Conservation (phyloP, 2,329 filamentous ascomycete genomes). For the Penicillium sp. region DNA sequence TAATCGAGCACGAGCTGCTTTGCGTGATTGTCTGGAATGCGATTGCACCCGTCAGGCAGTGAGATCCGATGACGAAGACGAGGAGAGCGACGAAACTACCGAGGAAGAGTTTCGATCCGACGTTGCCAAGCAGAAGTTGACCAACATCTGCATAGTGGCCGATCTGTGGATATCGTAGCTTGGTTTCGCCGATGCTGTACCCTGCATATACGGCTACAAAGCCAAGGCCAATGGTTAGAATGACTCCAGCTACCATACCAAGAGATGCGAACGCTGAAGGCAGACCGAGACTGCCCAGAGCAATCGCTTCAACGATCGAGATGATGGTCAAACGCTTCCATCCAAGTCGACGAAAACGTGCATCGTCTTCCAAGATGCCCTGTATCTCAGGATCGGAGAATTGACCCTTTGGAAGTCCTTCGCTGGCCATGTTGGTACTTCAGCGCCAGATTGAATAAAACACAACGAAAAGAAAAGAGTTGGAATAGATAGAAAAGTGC, state of each 20-base stretch:
- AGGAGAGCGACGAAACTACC: constrained; percentile 8
- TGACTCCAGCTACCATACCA: constrained; percentile 2
- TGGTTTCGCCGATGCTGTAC: constrained; percentile 4
- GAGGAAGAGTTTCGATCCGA: constrained; percentile 7
- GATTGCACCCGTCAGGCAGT: constrained; percentile 6
- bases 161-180: constrained; percentile 6
- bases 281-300: constrained; percentile 5
- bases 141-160: constrained; percentile 9
- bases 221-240: constrained; percentile 1
- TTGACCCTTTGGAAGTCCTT: constrained; percentile 4
- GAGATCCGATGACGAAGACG: constrained; percentile 8
- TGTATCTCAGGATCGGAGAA: constrained; percentile 5
- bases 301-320: constrained; percentile 7
- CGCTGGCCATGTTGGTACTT: neutral
- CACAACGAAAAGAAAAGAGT: neutral
- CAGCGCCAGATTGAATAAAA: neutral
- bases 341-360: constrained; percentile 5
- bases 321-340: constrained; percentile 9
- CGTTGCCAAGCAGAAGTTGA: neutral
- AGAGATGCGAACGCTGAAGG: constrained; percentile 7
- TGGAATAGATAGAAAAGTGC: neutral
- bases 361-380: neutral
- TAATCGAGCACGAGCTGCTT: constrained; percentile 1
- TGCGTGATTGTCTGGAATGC: constrained; percentile 7
- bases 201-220: constrained; percentile 8